phyloP scores from a whole-genome alignment of 352 stramenopile genomes.

The Globisporangium radiosum region DNA sequence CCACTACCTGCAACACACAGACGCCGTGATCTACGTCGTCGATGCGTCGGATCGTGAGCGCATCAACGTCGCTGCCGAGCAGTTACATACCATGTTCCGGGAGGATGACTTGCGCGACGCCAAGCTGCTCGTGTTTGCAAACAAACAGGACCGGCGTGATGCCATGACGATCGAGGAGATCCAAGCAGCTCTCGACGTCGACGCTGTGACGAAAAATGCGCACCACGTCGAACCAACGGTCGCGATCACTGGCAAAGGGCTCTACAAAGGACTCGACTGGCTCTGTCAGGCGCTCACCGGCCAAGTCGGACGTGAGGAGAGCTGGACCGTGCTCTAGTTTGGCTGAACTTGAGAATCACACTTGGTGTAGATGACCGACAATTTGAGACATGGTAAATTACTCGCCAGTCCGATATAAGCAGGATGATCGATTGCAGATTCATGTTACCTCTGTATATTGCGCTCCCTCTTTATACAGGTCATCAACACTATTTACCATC shows the following conservation, averaged over 20 bases:
- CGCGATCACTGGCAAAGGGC: slow-evolving; percentile 25
- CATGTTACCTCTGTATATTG: no score
- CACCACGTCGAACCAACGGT: slow-evolving; percentile 24
- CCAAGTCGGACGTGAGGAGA: background rate
- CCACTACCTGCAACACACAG: slow-evolving; percentile 58
- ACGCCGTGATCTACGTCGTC: slow-evolving; percentile 83
- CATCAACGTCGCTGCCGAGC: slow-evolving; percentile 35
- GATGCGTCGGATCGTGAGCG: slow-evolving; percentile 51
- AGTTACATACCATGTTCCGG: slow-evolving; percentile 35
- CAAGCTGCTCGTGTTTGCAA: slow-evolving; percentile 44
- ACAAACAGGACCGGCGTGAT: slow-evolving; percentile 40
- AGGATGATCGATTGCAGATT: no score
- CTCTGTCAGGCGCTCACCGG: slow-evolving; percentile 29
- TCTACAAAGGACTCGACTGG: slow-evolving; percentile 49
- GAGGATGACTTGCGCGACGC: slow-evolving; percentile 29
- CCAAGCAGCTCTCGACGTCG: slow-evolving; percentile 24
- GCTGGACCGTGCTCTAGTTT: background rate
- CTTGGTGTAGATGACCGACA: no score
- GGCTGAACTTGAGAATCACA: background rate
- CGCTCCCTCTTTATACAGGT: no score
- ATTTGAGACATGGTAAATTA: no score
- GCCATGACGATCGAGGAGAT: slow-evolving; percentile 27
- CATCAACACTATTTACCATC: no score
- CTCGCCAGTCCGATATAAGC: no score
- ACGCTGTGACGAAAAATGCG: slow-evolving; percentile 29